phyloP scores from a whole-genome alignment of 2,329 filamentous ascomycete species.

The Rachicladosporium sp. region DNA sequence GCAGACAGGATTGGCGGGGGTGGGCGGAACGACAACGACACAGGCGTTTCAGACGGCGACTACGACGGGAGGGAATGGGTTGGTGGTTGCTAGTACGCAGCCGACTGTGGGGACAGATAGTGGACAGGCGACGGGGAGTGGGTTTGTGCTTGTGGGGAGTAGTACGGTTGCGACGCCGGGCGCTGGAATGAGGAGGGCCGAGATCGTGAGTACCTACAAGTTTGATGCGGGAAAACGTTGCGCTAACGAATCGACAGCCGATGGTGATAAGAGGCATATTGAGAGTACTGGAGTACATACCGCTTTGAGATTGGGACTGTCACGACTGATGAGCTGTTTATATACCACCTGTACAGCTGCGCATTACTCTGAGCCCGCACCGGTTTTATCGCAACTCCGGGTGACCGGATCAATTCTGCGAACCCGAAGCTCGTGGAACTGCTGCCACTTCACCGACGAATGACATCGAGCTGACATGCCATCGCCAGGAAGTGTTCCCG shows the following conservation, averaged over 20 bases:
- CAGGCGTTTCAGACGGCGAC: slow-evolving; percentile 4
- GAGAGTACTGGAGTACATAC: slow-evolving; percentile 14
- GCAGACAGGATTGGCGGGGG: slow-evolving; percentile 8
- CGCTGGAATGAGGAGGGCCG: slow-evolving; percentile 13
- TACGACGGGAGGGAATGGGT: too few species aligned
- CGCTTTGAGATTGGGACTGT: slow-evolving; percentile 9
- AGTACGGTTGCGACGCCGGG: slow-evolving; percentile 23
- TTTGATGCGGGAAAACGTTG: background rate
- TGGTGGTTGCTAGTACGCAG: too few species aligned
- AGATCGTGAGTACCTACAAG: slow-evolving; percentile 18
- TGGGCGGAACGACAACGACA: slow-evolving; percentile 12
- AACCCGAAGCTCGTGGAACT: background rate
- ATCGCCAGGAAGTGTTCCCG: too few species aligned
- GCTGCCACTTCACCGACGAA: too few species aligned
- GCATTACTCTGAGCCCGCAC: too few species aligned
- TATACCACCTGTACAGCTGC: slow-evolving; percentile 5
- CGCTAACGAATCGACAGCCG: slow-evolving; percentile 15
- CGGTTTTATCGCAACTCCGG: too few species aligned
- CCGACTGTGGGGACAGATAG: background rate
- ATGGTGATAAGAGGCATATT: slow-evolving; percentile 14
- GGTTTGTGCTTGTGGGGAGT: slow-evolving; percentile 20
- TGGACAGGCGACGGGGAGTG: slow-evolving; percentile 8
- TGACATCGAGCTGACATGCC: too few species aligned
- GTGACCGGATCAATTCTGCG: background rate
- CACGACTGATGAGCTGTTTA: background rate